phyloP scores from a whole-genome alignment of 192 early-diverging fungal species.

The Tieghemiomyces parasiticus region DNA sequence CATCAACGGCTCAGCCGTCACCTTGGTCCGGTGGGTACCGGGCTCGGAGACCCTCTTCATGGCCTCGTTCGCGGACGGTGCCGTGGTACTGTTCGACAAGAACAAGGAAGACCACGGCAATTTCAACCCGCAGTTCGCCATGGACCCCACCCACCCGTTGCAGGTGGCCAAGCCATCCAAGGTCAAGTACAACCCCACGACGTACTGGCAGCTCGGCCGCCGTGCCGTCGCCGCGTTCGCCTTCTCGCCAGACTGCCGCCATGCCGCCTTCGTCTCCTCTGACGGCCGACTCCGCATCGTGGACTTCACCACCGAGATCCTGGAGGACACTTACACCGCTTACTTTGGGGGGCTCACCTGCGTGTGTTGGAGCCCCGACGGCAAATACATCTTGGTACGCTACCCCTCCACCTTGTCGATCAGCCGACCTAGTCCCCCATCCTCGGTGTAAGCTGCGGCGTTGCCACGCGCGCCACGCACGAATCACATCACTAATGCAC shows the following conservation, averaged over 20 bases:
- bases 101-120: conserved; percentile 60
- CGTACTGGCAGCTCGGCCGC: conserved; percentile 60
- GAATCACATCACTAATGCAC: no score
- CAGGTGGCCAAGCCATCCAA: conserved; percentile 32
- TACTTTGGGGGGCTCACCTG: conserved; percentile 85
- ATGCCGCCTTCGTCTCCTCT: conserved; percentile 61
- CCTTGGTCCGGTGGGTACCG: conserved; percentile 81
- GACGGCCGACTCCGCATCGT: conserved; percentile 70
- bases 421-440: neutral
- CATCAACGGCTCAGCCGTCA: conserved; percentile 49
- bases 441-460: no score
- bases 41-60: conserved; percentile 72
- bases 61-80: conserved; percentile 71
- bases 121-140: conserved; percentile 16
- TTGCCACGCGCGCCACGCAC: no score
- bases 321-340: conserved; percentile 58
- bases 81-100: conserved; percentile 71
- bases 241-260: conserved; percentile 72
- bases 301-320: conserved; percentile 48
- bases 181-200: conserved; percentile 64
- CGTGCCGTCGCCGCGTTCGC: conserved; percentile 56
- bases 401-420: no score
- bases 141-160: conserved; percentile 9
- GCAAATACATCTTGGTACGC: conserved; percentile 51
- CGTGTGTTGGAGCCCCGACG: conserved; percentile 83